Evolutionary conservation across 2,329 filamentous ascomycete genomes (phyloP), one percentile per base, ranked within the genome.

Genomic region (Leptographium lundbergii): DNA sequence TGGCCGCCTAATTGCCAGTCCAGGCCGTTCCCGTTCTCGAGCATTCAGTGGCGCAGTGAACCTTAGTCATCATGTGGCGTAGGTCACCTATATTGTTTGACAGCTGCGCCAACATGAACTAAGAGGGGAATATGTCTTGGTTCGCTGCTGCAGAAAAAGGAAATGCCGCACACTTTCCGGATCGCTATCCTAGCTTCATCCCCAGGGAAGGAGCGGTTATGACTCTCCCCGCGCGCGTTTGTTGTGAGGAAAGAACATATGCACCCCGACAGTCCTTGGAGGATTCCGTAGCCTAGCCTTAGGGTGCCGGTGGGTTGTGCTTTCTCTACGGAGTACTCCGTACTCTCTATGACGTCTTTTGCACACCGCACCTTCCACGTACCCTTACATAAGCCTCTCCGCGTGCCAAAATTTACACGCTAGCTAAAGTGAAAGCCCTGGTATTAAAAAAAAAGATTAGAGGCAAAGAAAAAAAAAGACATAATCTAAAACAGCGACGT

Each of bases 401-500:
- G 19, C 17, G 52, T 13, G 52, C n/a, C 27, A 56, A 48, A 45
- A 48, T 24, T 14, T 55, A 51, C 24, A 51, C 57, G 55, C 57
- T 57, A 59, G 17, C 32, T 13, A 22, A 34, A 24, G 55, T 29
- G 39, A 34, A 60, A 62, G 57, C 48, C 56, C 48, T 50, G 42
- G 50, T 34, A 54, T 25, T 55, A 60, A 59, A 61, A 58, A 55
- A 27, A 42, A 32, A 42, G 24, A 57, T 47, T 59, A 55, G 53
- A 53, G 54, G 48, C 52, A 45, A 57, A 56, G 53, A 56, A 45
- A 57, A 58, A 56, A 56, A 34, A 17, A 17, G 27, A 57, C 32
- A 50, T 57, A 53, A 58, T 58, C 57, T 57, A 58, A 56, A 57
- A 58, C 57, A 53, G 60, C 59, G 60, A 53, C 57, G 60, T 60